A percentile compares a stretch with the other conserved stretches of the same genome.
Conservation (phyloP, 331 rosid species). For the Rosa hybrid region DNA sequence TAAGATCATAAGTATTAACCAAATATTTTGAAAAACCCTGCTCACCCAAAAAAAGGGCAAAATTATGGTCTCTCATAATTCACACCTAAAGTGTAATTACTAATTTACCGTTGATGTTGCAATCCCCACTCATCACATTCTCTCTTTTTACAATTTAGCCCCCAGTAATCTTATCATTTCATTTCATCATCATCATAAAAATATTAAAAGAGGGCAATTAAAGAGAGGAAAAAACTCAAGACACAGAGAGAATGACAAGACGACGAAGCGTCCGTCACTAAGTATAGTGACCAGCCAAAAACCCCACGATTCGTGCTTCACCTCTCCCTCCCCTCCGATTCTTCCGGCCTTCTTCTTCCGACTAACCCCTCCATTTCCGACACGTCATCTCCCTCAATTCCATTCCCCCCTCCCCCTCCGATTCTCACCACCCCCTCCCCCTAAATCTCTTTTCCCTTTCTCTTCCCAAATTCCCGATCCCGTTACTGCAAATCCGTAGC, state of each 20-base stretch:
- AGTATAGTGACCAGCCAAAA: not conserved
- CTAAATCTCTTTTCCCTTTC: not conserved
- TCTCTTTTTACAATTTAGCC: not conserved
- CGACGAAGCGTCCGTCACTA: not conserved
- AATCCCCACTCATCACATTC: not conserved
- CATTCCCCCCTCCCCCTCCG: not conserved
- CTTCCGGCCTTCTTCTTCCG: conserved; percentile 8
- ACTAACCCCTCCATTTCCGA: conserved; percentile 4
- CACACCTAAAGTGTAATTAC: not conserved
- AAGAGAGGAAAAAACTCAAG: not conserved
- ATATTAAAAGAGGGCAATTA: not conserved
- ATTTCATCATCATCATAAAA: not conserved
- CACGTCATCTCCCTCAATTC: not conserved
- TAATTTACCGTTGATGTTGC: not conserved
- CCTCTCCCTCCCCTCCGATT: conserved; percentile 46
- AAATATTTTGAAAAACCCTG: no score
- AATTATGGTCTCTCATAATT: no score
- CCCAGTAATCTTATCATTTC: not conserved
- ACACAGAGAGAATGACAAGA: not conserved
- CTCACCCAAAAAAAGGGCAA: no score
- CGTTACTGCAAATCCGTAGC: not conserved
- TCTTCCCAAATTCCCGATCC: not conserved
- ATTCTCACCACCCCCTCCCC: no score
- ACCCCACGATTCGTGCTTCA: conserved; percentile 47
- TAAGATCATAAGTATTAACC: no score